phyloP scores from a whole-genome alignment of 1,284 basidiomycete genomes.

The Moesziomyces globuligerus region DNA sequence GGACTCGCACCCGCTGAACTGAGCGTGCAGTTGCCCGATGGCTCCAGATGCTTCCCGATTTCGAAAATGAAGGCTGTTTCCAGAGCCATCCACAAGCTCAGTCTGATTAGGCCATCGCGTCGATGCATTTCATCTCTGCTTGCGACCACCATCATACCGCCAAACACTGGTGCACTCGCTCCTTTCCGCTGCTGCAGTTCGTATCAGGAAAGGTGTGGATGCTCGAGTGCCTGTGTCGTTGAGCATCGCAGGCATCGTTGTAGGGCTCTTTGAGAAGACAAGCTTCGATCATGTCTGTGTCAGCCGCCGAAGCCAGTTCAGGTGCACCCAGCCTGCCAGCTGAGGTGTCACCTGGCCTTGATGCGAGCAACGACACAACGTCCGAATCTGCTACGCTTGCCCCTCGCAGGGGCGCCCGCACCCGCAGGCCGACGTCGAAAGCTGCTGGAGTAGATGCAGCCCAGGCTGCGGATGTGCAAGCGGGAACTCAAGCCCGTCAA shows the following conservation, averaged over 20 bases:
- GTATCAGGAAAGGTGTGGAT: constrained; percentile 2
- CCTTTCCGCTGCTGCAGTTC: constrained; percentile 1
- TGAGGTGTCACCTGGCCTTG: constrained; percentile 4
- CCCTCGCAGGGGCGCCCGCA: constrained; percentile 26
- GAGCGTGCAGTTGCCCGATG: not conserved
- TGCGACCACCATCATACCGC: not conserved
- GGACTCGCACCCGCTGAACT: not conserved
- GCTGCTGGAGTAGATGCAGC: constrained; percentile 26
- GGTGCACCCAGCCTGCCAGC: constrained; percentile 3
- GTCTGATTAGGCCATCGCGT: not conserved
- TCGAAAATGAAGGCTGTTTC: not conserved
- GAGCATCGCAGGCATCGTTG: constrained; percentile 1
- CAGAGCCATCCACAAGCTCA: not conserved
- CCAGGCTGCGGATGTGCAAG: constrained; percentile 1
- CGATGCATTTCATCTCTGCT: not conserved
- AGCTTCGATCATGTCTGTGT: constrained; percentile 11
- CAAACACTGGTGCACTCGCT: not conserved
- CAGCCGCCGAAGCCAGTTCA: constrained; percentile 3
- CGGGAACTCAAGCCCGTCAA: constrained; percentile 6
- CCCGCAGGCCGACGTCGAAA: constrained; percentile 29
- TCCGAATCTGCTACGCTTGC: not conserved
- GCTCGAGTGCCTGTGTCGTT: not conserved
- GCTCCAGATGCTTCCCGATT: no score
- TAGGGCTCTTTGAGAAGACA: constrained; percentile 6
- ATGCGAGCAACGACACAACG: not conserved